A percentile compares a stretch with the other conserved stretches of the same genome.
phyloP scores from a whole-genome alignment of 2,329 filamentous ascomycete genomes.

The Ascochyta pisi region DNA sequence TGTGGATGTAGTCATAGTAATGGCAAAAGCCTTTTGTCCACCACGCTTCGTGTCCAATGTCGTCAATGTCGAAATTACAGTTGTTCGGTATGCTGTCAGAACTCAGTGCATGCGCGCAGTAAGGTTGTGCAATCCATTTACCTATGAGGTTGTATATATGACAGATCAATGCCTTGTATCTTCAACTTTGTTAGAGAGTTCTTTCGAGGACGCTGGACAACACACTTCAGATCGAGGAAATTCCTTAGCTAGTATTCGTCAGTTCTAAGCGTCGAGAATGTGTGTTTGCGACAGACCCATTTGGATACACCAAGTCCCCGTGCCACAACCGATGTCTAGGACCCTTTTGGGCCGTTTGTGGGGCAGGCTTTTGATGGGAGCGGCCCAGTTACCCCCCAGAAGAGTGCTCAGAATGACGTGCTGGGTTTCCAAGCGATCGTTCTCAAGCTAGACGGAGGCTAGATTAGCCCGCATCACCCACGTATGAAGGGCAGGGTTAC shows the following conservation, averaged over 20 bases:
- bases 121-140: slow-evolving; percentile 14
- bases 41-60: slow-evolving; percentile 67
- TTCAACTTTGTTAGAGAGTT: slow-evolving; percentile 31
- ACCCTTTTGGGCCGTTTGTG: slow-evolving; percentile 44
- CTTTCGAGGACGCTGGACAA: background rate
- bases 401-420: slow-evolving; percentile 50
- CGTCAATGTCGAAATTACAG: slow-evolving; percentile 76
- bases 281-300: slow-evolving; percentile 44
- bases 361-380: slow-evolving; percentile 44
- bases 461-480: slow-evolving; percentile 16
- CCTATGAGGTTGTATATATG: slow-evolving; percentile 50
- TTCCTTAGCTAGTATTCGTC: slow-evolving; percentile 38
- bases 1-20: slow-evolving; percentile 66
- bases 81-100: slow-evolving; percentile 66
- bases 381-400: slow-evolving; percentile 44
- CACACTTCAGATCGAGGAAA: slow-evolving; percentile 45
- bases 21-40: slow-evolving; percentile 50
- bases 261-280: slow-evolving; percentile 15
- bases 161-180: slow-evolving; percentile 53
- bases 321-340: slow-evolving; percentile 53
- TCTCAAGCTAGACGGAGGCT: slow-evolving; percentile 42
- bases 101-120: background rate
- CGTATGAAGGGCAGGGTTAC: slow-evolving; percentile 28
- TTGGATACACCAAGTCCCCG: slow-evolving; percentile 52
- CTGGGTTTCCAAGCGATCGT: slow-evolving; percentile 49